A percentile compares a stretch with the other conserved stretches of the same genome.
These are phyloP conservation scores for Diaporthe sp. DNA, from an alignment of 2,329 filamentous ascomycete species.

Conservation along the genomic window DNA sequence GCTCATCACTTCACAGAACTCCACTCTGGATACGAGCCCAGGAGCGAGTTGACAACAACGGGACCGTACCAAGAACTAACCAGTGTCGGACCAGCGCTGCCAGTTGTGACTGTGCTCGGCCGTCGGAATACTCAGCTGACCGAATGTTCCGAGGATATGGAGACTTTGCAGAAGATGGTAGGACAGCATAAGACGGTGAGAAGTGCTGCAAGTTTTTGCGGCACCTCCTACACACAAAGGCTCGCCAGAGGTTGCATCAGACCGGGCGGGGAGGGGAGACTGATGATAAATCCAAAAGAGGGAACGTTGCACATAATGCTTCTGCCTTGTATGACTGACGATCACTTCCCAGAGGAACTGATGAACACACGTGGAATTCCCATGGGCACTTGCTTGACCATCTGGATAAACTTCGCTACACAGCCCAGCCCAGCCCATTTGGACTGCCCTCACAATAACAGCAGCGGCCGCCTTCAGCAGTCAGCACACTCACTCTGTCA, in stretches of 20 bases:
- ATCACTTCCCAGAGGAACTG: background rate
- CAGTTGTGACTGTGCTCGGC: conserved; percentile 7
- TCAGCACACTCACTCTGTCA: conserved; percentile 12
- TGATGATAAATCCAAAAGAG: background rate
- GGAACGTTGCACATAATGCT: background rate
- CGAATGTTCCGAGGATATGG: conserved; percentile 17
- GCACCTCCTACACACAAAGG: background rate
- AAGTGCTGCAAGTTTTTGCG: conserved; percentile 17
- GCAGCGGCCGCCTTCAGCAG: conserved; percentile 26
- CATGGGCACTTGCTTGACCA: background rate
- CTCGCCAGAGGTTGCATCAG: conserved; percentile 7
- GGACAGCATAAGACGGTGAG: conserved; percentile 30
- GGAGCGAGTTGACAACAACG: background rate
- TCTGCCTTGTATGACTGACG: background rate
- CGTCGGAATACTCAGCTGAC: background rate
- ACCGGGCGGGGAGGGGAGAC: conserved; percentile 9
- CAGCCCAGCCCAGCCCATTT: background rate
- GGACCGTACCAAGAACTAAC: conserved; percentile 7
- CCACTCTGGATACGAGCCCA: background rate
- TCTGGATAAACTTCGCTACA: background rate
- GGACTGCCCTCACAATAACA: background rate
- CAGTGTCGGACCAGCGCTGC: conserved; percentile 25
- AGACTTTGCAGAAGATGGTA: background rate
- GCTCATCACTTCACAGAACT: background rate
- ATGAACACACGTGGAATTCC: conserved; percentile 25